A percentile compares a stretch with the other conserved stretches of the same genome.
Conservation (phyloP, 805 yeast species). For the Saccharomycopsis olivae region DNA sequence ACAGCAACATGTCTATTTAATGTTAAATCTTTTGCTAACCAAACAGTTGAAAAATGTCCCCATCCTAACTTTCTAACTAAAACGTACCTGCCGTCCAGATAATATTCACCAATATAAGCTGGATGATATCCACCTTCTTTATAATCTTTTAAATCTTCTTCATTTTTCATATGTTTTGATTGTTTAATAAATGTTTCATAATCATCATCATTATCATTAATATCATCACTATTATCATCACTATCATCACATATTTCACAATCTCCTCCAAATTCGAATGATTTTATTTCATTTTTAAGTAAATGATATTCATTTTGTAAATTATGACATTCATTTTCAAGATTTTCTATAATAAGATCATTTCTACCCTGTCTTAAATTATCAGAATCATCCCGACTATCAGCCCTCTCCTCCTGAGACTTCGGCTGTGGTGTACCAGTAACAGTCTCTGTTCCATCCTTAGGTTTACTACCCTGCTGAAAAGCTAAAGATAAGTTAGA, state of each 20-base stretch:
- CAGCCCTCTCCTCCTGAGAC: not conserved
- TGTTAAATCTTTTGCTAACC: slow-evolving; percentile 40
- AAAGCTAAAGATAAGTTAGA: slow-evolving; percentile 15
- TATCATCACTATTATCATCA: slow-evolving; percentile 10
- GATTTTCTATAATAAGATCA: slow-evolving; percentile 10
- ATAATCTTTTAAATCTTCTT: slow-evolving; percentile 45
- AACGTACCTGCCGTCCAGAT: slow-evolving; percentile 32
- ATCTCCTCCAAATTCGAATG: not conserved
- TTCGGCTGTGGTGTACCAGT: not conserved
- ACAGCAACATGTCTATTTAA: slow-evolving; percentile 43
- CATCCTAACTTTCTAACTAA: slow-evolving; percentile 52
- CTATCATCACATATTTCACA: slow-evolving; percentile 1
- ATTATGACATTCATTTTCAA: slow-evolving; percentile 10
- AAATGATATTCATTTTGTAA: slow-evolving; percentile 1
- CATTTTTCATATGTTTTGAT: slow-evolving; percentile 21
- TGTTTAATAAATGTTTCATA: not conserved
- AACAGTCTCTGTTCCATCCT: not conserved
- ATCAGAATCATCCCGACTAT: not conserved
- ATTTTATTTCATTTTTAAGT: slow-evolving; percentile 2
- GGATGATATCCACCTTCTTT: slow-evolving; percentile 58
- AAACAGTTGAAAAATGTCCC: slow-evolving; percentile 69
- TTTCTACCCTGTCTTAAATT: not conserved
- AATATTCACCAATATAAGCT: slow-evolving; percentile 43
- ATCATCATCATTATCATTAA: slow-evolving; percentile 2
- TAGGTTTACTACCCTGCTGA: not conserved